Percentiles rank a stretch among this genome's conserved stretches.
phyloP scores from a whole-genome alignment of 2,329 filamentous ascomycete genomes.

The Aspergillus spinulosporus region DNA sequence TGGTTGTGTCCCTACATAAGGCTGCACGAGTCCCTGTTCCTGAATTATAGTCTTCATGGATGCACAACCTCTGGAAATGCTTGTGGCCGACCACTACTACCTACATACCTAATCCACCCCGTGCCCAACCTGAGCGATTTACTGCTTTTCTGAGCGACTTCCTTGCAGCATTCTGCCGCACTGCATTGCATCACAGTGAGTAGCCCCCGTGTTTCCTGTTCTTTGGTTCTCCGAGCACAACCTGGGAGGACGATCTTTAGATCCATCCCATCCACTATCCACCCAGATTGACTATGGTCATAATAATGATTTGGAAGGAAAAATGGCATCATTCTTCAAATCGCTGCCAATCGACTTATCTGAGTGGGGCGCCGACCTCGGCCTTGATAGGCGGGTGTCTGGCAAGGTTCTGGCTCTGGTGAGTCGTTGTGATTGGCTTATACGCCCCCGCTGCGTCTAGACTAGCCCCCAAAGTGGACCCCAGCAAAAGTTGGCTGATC shows the following conservation, averaged over 20 bases:
- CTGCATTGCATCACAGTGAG: constrained; percentile 5
- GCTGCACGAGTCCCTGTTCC: constrained; percentile 15
- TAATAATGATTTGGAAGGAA: no score
- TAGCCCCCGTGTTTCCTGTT: neutral
- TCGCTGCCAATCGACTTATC: constrained; percentile 3
- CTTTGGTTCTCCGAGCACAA: neutral
- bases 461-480: constrained; percentile 3
- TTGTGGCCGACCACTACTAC: neutral
- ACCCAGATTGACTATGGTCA: no score
- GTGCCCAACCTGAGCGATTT: constrained; percentile 1
- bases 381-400: constrained; percentile 13
- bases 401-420: constrained; percentile 12
- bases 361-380: constrained; percentile 12
- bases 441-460: neutral
- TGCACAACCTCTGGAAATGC: neutral
- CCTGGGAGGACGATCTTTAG: neutral
- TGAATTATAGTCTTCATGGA: constrained; percentile 3
- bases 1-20: constrained; percentile 14
- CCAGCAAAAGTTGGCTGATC: constrained; percentile 7
- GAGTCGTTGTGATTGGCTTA: constrained; percentile 1
- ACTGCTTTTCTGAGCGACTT: neutral
- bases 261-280: neutral
- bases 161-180: constrained; percentile 3
- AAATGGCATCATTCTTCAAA: constrained; percentile 8
- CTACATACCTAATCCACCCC: neutral